Base-by-base conservation (phyloP, 2,329 filamentous ascomycete species). In the Conoideocrella luteorostrata region DNA sequence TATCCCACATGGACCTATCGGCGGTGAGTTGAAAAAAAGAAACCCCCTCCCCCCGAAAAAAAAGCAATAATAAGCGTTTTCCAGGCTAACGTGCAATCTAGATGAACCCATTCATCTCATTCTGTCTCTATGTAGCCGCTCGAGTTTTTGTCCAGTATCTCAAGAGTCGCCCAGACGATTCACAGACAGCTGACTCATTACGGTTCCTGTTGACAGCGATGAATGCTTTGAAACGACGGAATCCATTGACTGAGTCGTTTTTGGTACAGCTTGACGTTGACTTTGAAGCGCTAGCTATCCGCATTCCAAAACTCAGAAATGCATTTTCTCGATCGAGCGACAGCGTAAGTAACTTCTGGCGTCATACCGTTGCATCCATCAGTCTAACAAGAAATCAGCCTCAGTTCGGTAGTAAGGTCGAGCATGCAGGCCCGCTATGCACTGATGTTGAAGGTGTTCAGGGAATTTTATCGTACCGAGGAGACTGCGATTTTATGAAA, bases 71-170 rank as follows among this genome's bases (percentile, higher is more conserved):
- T 50, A 26, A 28, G n/a, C 20, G 12, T 4, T n/a, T 18, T 29
- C 9, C 35, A 34, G 21, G 15, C 23, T 17, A 13, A 22, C 15
- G 20, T 26, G 4, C 32, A n/a, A 32, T 52, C 11, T 48, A 96
- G 88, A 88, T 95, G 79, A 95, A 96, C 53, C 88, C 91, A 0
- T 97, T 96, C 61, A 85, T 95, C 55, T 89, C 88, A 0, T 97
- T 97, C 64, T 95, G 89, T 58, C 76, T 98, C 34, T 97, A 96
- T 56, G 90, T 97, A n/a, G 86, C 91, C 10, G 88, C 91, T 18
- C 80, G 93, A 41, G 91, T 97, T 0, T 97, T 97, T 58, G 84
- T 97, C 7, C 91, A 97, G 61, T 96, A 94, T 57, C 74, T 97
- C n/a, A 96, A 95, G 64, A 93, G 86, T 45, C 77, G 85, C n/a